These are phyloP conservation scores for Bryoerythrophyllum caledonicum DNA, from an alignment of 225 moss, liverwort and hornwort species.

Conservation along the genomic window DNA sequence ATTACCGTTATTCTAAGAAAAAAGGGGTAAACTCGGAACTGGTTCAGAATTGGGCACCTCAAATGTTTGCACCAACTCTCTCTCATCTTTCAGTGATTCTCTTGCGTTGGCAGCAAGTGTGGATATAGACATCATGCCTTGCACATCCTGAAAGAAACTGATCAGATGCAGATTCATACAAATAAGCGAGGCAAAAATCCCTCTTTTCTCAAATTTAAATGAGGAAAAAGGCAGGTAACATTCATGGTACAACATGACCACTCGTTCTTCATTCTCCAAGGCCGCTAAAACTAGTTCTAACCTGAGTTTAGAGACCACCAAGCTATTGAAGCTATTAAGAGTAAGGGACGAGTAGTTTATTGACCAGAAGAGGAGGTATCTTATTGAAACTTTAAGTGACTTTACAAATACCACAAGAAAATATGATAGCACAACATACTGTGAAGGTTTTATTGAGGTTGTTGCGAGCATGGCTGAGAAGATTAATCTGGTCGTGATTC, in stretches of 20 bases:
- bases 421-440: constrained; percentile 20
- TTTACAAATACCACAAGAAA: neutral
- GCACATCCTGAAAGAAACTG: constrained; percentile 45
- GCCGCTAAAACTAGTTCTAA: no score
- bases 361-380: no score
- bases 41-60: constrained; percentile 42
- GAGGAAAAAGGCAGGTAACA: no score
- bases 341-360: no score
- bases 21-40: neutral
- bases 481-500: constrained; percentile 83
- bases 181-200: neutral
- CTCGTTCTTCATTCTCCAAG: no score
- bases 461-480: constrained; percentile 78
- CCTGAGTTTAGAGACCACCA: no score
- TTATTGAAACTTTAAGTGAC: no score
- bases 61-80: constrained; percentile 72
- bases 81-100: constrained; percentile 68
- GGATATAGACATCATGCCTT: constrained; percentile 94
- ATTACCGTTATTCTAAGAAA: no score
- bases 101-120: constrained; percentile 72
- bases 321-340: no score
- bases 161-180: neutral
- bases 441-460: constrained; percentile 72
- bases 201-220: no score
- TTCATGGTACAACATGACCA: no score